These are phyloP conservation scores for Ustilago tritici DNA, from an alignment of 1,284 basidiomycete species.

Conservation along the genomic window DNA sequence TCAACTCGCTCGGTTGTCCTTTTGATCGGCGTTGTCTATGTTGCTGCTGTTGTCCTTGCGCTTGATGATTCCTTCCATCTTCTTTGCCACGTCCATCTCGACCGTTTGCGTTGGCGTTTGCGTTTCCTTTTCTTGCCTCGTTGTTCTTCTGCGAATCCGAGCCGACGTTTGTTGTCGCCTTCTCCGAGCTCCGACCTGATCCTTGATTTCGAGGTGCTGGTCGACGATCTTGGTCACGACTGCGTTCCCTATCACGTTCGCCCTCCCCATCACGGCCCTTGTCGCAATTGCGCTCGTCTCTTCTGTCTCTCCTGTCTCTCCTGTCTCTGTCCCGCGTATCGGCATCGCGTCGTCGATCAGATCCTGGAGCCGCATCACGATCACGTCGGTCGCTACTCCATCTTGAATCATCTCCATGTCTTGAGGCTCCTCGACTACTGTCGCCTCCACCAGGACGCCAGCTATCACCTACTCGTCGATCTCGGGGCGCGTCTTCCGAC, in stretches of 20 bases:
- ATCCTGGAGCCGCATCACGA: conserved; percentile 13
- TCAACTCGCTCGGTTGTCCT: conserved; percentile 36
- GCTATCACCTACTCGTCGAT: conserved; percentile 19
- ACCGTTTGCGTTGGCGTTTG: conserved; percentile 12
- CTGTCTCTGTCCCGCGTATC: conserved; percentile 13
- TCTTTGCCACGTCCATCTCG: conserved; percentile 6
- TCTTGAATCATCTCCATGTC: conserved; percentile 22
- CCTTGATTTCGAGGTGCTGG: conserved; percentile 6
- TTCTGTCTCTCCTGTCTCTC: conserved; percentile 11
- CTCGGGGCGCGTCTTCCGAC: conserved; percentile 33
- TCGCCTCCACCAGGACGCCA: conserved; percentile 33
- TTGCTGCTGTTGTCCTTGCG: conserved; percentile 20
- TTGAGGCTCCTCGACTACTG: conserved; percentile 5
- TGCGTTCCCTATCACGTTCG: not conserved
- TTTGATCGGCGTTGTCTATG: conserved; percentile 19
- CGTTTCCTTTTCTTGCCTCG: conserved; percentile 15
- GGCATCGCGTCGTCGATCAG: conserved; percentile 25
- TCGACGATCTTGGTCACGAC: conserved; percentile 10
- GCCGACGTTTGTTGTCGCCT: conserved; percentile 4
- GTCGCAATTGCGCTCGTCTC: conserved; percentile 23
- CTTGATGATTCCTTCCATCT: conserved; percentile 14
- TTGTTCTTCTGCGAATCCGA: conserved; percentile 11
- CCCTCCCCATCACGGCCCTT: conserved; percentile 16
- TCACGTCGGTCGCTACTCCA: conserved; percentile 25
- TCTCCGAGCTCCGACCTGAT: conserved; percentile 5